Evolutionary conservation across 1,139 yeast species (phyloP), one percentile per base, ranked within the genome.

Genomic region (Scheffersomyces stambukii): DNA sequence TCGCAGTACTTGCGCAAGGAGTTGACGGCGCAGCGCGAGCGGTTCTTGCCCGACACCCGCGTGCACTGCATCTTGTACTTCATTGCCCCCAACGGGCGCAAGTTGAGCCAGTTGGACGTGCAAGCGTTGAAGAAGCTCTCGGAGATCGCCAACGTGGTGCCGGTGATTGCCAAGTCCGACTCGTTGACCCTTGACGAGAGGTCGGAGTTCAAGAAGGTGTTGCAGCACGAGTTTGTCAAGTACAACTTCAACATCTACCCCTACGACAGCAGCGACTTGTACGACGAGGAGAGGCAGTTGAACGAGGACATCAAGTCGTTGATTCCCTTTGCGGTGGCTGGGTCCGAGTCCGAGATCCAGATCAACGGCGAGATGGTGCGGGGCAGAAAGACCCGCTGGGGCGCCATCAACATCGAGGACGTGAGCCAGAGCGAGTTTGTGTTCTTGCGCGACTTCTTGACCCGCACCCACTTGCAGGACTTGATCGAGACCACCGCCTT

Each of bases 371-470:
- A 81, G 49, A 62, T 72, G 17, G 84, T 86, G 23, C 81, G 93
- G 48, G 96, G 96, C 27, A 80, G 98, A 64, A 79, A 82, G 60
- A 86, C 93, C 35, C 78, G 82, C 53, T 91, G 96, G 96, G 97
- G 97, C 25, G 71, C 80, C 15, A 80, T 86, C 42, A 82, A 89
- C 56, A 85, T 91, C 35, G 97, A 89, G 60, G 96, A 91, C 59
- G 89, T 86, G 35, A 76, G 79, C 37, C 97, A 91, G 58, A 88
- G 96, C 62, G 98, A 91, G 63, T 91, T 91, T 67, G 84, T 86
- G 28, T 86, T 85, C 48, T 75, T 91, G 53, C 77, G 97, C 60
- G 95, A 88, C 57, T 91, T 91, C 59, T 74, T 91, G 54, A 85
- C 95, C 31, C 79, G 96, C 64, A 89, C 97, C 16, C 96, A 91